Evolutionary conservation across 441 rosid genomes (phyloP), one percentile per base, ranked within the genome.

Genomic region (Flueggea neowawraea): DNA sequence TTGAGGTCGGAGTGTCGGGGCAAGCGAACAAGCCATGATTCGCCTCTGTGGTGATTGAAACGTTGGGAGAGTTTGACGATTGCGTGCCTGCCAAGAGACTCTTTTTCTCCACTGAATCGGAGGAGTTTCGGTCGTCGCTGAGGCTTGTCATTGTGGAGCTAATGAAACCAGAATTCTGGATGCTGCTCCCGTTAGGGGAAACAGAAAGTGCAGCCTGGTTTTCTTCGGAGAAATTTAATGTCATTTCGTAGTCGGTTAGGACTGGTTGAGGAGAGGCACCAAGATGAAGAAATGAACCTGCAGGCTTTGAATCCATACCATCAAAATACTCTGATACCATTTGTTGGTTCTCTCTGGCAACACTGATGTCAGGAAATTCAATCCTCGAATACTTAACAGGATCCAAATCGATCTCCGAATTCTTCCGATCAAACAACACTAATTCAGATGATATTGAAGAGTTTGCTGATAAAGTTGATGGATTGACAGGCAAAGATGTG

Each of bases 271-370:
- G 82, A 22, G 82, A 74, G 1, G 86, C 77, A 11, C 96, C 95
- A 0, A 93, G 89, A n/a, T 80, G 89, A 58, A 93, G 97, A 67
- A 88, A 90, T 0, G 92, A 70, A 22, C 60, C 67, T 22, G 28
- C 28, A 7, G 65, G 74, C 54, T 77, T 69, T n/a, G 77, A 72
- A 63, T 71, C 72, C 66, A 84, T 16, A 1, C 85, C 80, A 55
- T 80, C 71, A 61, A 88, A 87, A 61, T 84, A 88, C 73, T 88
- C 89, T 0, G 84, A 80, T 22, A 84, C 93, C 97, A 93, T 88
- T 39, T 78, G 68, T 67, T 90, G 95, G 62, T 90, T 87, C 81
- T 90, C 91, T 51, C 64, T 69, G 6, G 58, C 96, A 61, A 80
- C 79, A 53, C 61, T 73, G 43, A 88, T 72, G 61, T 90, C 97